These are phyloP conservation scores for Stachybotrys elegans DNA, from an alignment of 2,329 filamentous ascomycete genomes.

Conservation along the genomic window DNA sequence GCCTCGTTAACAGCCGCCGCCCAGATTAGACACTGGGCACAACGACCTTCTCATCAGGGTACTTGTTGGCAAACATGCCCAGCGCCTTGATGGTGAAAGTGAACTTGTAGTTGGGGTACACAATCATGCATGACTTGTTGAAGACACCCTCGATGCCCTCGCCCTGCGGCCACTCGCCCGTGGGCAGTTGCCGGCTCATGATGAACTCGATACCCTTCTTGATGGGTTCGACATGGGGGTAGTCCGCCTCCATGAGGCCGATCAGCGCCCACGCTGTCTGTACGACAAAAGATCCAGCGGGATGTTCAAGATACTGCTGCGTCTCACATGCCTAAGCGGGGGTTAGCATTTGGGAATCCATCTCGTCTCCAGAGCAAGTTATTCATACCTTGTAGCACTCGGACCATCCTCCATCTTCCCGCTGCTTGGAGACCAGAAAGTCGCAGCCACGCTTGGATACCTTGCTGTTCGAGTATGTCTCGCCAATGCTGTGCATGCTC, in stretches of 20 bases:
- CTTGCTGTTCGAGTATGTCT: slow-evolving; percentile 71
- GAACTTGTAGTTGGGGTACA: slow-evolving; percentile 98
- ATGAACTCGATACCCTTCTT: slow-evolving; percentile 72
- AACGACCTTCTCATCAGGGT: too few species aligned
- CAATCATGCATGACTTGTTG: slow-evolving; percentile 99
- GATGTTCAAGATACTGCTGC: slow-evolving; percentile 69
- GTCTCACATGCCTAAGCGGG: slow-evolving; percentile 64
- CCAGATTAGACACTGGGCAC: too few species aligned
- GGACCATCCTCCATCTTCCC: slow-evolving; percentile 90
- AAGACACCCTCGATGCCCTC: slow-evolving; percentile 90
- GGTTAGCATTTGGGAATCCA: slow-evolving; percentile 12
- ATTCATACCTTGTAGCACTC: slow-evolving; percentile 73
- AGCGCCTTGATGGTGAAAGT: slow-evolving; percentile 91
- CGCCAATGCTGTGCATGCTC: slow-evolving; percentile 73
- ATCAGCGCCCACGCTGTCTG: slow-evolving; percentile 91
- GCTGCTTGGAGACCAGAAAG: slow-evolving; percentile 81
- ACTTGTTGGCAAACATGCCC: slow-evolving; percentile 76
- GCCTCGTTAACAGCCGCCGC: too few species aligned
- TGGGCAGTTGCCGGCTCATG: slow-evolving; percentile 77
- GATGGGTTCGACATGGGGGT: slow-evolving; percentile 68
- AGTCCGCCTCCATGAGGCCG: slow-evolving; percentile 75
- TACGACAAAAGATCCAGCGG: slow-evolving; percentile 76
- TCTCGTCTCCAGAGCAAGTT: neutral
- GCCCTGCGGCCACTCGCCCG: slow-evolving; percentile 94
- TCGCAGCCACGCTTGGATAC: slow-evolving; percentile 71